Conservation (phyloP, 176 grass and related monocot genomes). For the Carex pumila region DNA sequence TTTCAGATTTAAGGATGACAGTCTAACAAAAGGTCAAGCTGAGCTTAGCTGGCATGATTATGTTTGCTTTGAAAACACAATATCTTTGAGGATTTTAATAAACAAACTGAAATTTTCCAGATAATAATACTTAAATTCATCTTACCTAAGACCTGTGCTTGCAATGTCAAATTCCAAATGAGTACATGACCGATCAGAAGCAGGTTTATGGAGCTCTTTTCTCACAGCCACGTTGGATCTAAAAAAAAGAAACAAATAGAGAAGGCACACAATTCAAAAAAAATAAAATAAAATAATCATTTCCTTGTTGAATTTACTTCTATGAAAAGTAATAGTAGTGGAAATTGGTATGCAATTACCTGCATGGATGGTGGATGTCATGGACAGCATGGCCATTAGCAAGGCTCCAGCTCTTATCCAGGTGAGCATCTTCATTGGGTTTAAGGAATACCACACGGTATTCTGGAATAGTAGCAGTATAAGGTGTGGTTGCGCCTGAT, state of each 20-base stretch:
- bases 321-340: background rate
- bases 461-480: slow-evolving; percentile 89
- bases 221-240: slow-evolving; percentile 67
- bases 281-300: background rate
- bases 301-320: background rate
- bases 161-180: slow-evolving; percentile 94
- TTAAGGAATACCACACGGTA: slow-evolving; percentile 68
- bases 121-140: slow-evolving; percentile 7
- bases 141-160: slow-evolving; percentile 73
- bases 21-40: background rate
- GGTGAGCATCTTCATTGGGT: slow-evolving; percentile 34
- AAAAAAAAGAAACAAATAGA: slow-evolving; percentile 14
- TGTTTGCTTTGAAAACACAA: background rate
- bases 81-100: background rate
- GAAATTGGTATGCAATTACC: slow-evolving; percentile 29
- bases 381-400: slow-evolving; percentile 76
- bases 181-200: slow-evolving; percentile 87
- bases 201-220: slow-evolving; percentile 72
- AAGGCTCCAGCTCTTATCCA: slow-evolving; percentile 74
- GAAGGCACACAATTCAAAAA: background rate
- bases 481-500: slow-evolving; percentile 46
- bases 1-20: background rate
- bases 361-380: slow-evolving; percentile 88
- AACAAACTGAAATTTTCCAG: background rate
- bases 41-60: background rate